A percentile compares a stretch with the other conserved stretches of the same genome.
Evolutionary conservation across 768 basidiomycete genomes (phyloP).

Genomic region (Hygrophorus russula): DNA sequence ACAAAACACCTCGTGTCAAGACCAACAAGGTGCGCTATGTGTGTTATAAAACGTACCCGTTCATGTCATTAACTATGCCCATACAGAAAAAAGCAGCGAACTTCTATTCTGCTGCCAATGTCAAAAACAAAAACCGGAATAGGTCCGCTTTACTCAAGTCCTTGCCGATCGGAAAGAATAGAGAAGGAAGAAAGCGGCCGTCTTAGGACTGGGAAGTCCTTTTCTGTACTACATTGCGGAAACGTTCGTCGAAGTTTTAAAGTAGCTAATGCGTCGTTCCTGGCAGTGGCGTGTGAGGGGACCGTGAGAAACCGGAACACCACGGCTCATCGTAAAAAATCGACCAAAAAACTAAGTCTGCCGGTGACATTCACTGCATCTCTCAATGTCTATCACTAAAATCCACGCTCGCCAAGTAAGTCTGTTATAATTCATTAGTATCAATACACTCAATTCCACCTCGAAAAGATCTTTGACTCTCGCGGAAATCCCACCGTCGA

Average conservation of each 20-base stretch:
- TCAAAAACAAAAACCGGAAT: slow-evolving; percentile 76
- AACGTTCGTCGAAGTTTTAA: too few species aligned
- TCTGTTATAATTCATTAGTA: background rate
- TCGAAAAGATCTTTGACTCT: slow-evolving; percentile 90
- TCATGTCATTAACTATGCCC: slow-evolving; percentile 5
- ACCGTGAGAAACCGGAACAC: too few species aligned
- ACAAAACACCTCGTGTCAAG: slow-evolving; percentile 75
- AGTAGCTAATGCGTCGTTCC: background rate
- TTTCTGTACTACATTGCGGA: background rate
- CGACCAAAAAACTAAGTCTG: background rate
- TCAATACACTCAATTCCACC: slow-evolving; percentile 1
- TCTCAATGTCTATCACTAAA: slow-evolving; percentile 81
- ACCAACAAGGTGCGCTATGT: slow-evolving; percentile 67
- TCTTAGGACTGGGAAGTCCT: slow-evolving; percentile 12
- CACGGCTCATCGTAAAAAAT: background rate
- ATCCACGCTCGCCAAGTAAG: slow-evolving; percentile 84
- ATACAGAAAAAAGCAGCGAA: slow-evolving; percentile 75
- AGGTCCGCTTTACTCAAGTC: slow-evolving; percentile 53
- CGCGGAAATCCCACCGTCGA: slow-evolving; percentile 97
- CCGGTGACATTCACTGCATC: slow-evolving; percentile 18
- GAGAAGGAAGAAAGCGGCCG: slow-evolving; percentile 24
- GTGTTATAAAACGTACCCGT: background rate
- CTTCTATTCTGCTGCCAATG: slow-evolving; percentile 77
- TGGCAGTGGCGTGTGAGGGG: too few species aligned
- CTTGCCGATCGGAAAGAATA: slow-evolving; percentile 37